Base-by-base conservation (phyloP, 192 early-diverging fungal species). In the Globomyces pollinis-pini region DNA sequence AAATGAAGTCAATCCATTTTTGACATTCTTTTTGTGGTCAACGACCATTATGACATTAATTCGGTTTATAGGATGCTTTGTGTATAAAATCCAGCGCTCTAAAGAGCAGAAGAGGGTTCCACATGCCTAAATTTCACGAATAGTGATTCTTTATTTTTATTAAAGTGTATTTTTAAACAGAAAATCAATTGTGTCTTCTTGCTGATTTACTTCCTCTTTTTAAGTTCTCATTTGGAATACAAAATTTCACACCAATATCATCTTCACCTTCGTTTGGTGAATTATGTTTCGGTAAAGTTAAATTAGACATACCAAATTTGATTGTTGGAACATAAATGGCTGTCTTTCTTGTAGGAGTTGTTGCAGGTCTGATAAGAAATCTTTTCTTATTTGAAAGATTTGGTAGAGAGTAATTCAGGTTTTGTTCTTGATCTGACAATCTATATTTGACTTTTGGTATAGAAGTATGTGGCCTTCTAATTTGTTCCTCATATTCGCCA, bases 31-130 rank as follows among this genome's bases (percentile, higher is more conserved):
- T 21, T 39, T 73, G 30, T 94, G 88, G 88, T 78, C 77, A 26
- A 88, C 93, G 9, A 81, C 86, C 1, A 81, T 63, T 0, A 67
- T 95, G 60, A 68, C 81, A 18, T 69, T 82, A 0, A 68, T 90
- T 42, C 74, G 92, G 44, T 91, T 91, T 68, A 55, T 88, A 21
- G 92, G 92, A 5, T 81, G 83, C 57, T 60, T 65, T 50, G 65
- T 60, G 15, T 74, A 66, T 39, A 57, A 31, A 54, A 26, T 47
- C n/a, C n/a, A n/a, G n/a, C n/a, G n/a, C n/a, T n/a, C n/a, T n/a
- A n/a, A n/a, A n/a, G n/a, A n/a, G n/a, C n/a, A n/a, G n/a, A n/a
- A n/a, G n/a, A n/a, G n/a, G n/a, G n/a, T n/a, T n/a, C n/a, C n/a
- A n/a, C n/a, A n/a, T n/a, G n/a, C n/a, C n/a, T n/a, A n/a, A n/a